Evolutionary conservation across 139 green algal species (phyloP).

Genomic region (Chlamydomonas sphaeroides): DNA sequence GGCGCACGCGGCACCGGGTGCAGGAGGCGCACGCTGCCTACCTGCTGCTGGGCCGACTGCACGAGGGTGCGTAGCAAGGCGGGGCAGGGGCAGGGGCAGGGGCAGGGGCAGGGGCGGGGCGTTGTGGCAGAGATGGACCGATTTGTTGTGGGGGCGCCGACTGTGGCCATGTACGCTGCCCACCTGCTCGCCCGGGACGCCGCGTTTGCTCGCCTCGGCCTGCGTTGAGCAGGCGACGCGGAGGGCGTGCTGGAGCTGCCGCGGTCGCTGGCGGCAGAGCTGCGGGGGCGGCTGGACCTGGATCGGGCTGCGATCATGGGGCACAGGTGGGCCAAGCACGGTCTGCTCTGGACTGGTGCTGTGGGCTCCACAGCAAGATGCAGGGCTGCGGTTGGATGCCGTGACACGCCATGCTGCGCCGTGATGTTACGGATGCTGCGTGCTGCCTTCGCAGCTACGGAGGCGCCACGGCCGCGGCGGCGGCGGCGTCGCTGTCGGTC

Average conservation of each 20-base stretch:
- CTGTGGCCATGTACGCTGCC: no score
- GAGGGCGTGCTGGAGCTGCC: conserved; percentile 4
- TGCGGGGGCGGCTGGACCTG: conserved; percentile 60
- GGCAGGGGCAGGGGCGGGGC: no score
- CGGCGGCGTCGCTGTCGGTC: conserved; percentile 46
- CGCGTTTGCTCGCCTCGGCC: not conserved
- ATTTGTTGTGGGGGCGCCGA: no score
- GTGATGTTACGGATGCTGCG: no score
- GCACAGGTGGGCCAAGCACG: no score
- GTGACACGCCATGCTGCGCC: no score
- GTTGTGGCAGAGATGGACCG: no score
- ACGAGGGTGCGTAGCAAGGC: conserved; percentile 31
- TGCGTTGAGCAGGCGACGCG: not conserved
- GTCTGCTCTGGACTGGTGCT: no score
- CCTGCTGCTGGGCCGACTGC: not conserved
- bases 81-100: no score
- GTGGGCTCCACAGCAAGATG: no score
- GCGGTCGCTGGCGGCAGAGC: not conserved
- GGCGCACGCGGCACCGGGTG: conserved; percentile 23
- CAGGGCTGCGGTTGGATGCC: no score
- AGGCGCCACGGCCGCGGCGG: conserved; percentile 64
- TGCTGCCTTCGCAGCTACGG: no score
- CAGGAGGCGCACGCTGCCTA: conserved; percentile 27
- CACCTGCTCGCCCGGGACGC: not conserved
- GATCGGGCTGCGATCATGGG: conserved; percentile 55